Conservation (phyloP, 768 basidiomycete species). For the Coprinopsis sp. region DNA sequence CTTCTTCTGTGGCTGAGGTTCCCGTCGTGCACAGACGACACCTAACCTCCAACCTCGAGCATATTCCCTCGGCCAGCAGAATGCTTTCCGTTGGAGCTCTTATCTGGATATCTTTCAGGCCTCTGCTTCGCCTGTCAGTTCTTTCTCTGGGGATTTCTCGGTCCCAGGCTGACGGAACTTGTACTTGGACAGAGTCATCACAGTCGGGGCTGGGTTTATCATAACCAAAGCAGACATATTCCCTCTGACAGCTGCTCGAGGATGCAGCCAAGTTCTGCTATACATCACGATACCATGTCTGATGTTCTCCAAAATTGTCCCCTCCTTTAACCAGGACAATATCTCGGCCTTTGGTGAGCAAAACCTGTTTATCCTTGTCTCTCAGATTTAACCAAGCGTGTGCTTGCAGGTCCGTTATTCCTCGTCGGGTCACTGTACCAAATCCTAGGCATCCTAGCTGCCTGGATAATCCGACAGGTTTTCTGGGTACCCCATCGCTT, state of each 20-base stretch:
- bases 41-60: not conserved
- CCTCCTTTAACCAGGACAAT: constrained; percentile 57
- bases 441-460: constrained; percentile 46
- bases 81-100: constrained; percentile 34
- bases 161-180: constrained; percentile 4
- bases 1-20: too few relatives aligned
- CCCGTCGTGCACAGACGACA: not conserved
- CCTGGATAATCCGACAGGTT: constrained; percentile 51
- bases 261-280: constrained; percentile 57
- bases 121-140: constrained; percentile 55
- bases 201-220: constrained; percentile 49
- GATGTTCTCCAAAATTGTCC: constrained; percentile 69
- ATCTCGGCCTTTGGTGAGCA: constrained; percentile 48
- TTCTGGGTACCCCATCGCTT: constrained; percentile 81
- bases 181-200: constrained; percentile 41
- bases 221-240: constrained; percentile 61
- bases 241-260: constrained; percentile 51
- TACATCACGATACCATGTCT: constrained; percentile 62
- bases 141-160: not conserved
- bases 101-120: constrained; percentile 60
- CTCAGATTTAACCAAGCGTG: not conserved
- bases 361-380: not conserved
- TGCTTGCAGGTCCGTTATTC: constrained; percentile 51
- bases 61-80: not conserved
- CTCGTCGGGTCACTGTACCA: constrained; percentile 61